Percentiles rank a stretch among this genome's conserved stretches.
phyloP scores from a whole-genome alignment of 768 basidiomycete genomes.

The Suillus subalutaceus region DNA sequence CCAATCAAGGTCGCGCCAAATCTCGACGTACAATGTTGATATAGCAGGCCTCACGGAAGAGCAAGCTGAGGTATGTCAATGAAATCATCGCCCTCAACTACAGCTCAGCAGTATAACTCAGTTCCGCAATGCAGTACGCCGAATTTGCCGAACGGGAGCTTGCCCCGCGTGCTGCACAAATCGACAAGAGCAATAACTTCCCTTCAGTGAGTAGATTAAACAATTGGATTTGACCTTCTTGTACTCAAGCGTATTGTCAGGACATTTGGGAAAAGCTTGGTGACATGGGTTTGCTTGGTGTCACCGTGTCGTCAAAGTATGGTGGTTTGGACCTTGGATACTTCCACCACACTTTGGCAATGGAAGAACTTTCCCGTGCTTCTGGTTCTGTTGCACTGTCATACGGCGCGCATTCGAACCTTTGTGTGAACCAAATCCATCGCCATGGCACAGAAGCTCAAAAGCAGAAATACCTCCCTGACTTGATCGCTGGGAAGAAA shows the following conservation, averaged over 20 bases:
- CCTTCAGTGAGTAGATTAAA: slow-evolving; percentile 55
- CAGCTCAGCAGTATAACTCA: slow-evolving; percentile 31
- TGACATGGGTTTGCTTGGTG: slow-evolving; percentile 88
- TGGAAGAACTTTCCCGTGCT: slow-evolving; percentile 91
- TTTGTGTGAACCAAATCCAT: slow-evolving; percentile 85
- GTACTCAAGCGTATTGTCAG: slow-evolving; percentile 40
- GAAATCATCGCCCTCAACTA: neutral
- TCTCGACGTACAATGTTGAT: slow-evolving; percentile 71
- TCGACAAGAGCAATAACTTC: slow-evolving; percentile 78
- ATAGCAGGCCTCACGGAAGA: slow-evolving; percentile 80
- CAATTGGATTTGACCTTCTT: neutral
- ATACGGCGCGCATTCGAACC: slow-evolving; percentile 90
- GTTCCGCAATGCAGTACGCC: slow-evolving; percentile 80
- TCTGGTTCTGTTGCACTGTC: slow-evolving; percentile 93
- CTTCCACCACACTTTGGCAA: slow-evolving; percentile 86
- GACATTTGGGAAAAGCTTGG: slow-evolving; percentile 90
- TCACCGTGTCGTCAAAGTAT: slow-evolving; percentile 80
- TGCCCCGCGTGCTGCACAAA: slow-evolving; percentile 81
- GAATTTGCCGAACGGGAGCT: slow-evolving; percentile 85
- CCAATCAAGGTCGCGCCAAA: slow-evolving; percentile 22
- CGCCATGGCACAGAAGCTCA: slow-evolving; percentile 83
- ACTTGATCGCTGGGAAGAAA: slow-evolving; percentile 77
- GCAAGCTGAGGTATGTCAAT: slow-evolving; percentile 67
- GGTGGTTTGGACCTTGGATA: slow-evolving; percentile 86
- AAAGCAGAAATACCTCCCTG: slow-evolving; percentile 79